Evolutionary conservation across 208 protist species (phyloP), one percentile per base, ranked within the genome.

Genomic region (Acanthamoeba sp.): DNA sequence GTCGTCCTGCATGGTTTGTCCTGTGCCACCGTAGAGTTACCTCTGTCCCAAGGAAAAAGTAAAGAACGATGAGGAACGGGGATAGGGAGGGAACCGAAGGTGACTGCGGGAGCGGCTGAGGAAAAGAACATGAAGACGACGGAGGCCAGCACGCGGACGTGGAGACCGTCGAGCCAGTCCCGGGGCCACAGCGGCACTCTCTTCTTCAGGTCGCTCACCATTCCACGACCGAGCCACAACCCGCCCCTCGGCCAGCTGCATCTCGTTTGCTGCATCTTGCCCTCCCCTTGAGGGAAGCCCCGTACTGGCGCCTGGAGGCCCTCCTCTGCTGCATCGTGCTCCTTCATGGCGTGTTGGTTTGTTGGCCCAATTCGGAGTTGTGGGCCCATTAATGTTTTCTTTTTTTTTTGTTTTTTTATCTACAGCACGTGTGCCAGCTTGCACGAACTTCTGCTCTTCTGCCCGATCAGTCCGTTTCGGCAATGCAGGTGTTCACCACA

Each of bases 401-500:
- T n/a, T n/a, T n/a, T n/a, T n/a, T n/a, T n/a, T n/a, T n/a, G n/a
- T n/a, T n/a, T n/a, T n/a, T n/a, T n/a, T n/a, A n/a, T n/a, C n/a
- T n/a, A n/a, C n/a, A n/a, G n/a, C n/a, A n/a, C n/a, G n/a, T n/a
- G n/a, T n/a, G n/a, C n/a, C n/a, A n/a, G n/a, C n/a, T n/a, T n/a
- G n/a, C n/a, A n/a, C n/a, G n/a, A n/a, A n/a, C n/a, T 50, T 6
- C 10, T 48, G 42, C 10, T 48, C 12, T 14, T 50, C 5, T 50
- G 45, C 45, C 12, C 12, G 18, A 50, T 80, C 71, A 80, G 32
- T 80, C 71, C 5, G n/a, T 48, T 48, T 80, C 14, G 71, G 40
- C 40, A 20, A 95, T 52, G 85, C 95, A 96, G 27, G 76, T 90
- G 90, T 97, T 95, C 3, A 97, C 96, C 20, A 97, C 96, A 22